Evolutionary conservation across 805 yeast species (phyloP).

Genomic region (Saturnispora quitensis): DNA sequence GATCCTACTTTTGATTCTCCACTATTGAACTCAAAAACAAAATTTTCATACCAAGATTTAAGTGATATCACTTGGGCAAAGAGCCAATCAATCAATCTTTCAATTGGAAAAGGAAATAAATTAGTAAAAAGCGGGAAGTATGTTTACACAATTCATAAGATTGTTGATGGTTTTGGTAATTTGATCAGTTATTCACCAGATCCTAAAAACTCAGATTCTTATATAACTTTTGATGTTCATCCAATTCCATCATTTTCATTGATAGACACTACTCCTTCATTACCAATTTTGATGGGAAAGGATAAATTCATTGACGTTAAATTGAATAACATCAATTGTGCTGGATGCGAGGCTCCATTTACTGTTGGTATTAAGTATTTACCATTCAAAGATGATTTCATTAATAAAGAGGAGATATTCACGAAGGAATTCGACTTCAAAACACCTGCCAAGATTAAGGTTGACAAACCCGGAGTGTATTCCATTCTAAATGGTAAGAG

Average conservation of each 20-base stretch:
- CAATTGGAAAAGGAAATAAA: slow-evolving; percentile 19
- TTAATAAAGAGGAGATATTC: slow-evolving; percentile 11
- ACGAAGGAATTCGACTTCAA: slow-evolving; percentile 22
- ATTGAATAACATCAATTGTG: slow-evolving; percentile 17
- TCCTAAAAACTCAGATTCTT: slow-evolving; percentile 30
- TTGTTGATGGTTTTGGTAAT: slow-evolving; percentile 64
- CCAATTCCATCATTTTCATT: slow-evolving; percentile 45
- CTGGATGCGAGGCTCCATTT: slow-evolving; percentile 40
- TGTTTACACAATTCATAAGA: slow-evolving; percentile 45
- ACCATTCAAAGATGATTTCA: slow-evolving; percentile 20
- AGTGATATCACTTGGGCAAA: slow-evolving; percentile 32
- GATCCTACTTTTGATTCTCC: slow-evolving; percentile 39
- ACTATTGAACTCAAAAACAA: slow-evolving; percentile 26
- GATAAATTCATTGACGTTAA: slow-evolving; percentile 27
- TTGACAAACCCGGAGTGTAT: slow-evolving; percentile 60
- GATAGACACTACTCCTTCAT: slow-evolving; percentile 26
- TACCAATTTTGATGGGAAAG: slow-evolving; percentile 25
- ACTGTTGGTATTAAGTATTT: slow-evolving; percentile 28
- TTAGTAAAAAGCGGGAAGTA: slow-evolving; percentile 39
- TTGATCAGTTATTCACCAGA: slow-evolving; percentile 33
- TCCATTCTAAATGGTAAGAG: slow-evolving; percentile 45
- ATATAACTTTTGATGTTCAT: slow-evolving; percentile 42
- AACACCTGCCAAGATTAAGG: slow-evolving; percentile 24
- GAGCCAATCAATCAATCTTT: slow-evolving; percentile 20
- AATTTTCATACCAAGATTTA: slow-evolving; percentile 23